phyloP scores from a whole-genome alignment of 169 alveolate species.

The Prorocentrum cordatum region DNA sequence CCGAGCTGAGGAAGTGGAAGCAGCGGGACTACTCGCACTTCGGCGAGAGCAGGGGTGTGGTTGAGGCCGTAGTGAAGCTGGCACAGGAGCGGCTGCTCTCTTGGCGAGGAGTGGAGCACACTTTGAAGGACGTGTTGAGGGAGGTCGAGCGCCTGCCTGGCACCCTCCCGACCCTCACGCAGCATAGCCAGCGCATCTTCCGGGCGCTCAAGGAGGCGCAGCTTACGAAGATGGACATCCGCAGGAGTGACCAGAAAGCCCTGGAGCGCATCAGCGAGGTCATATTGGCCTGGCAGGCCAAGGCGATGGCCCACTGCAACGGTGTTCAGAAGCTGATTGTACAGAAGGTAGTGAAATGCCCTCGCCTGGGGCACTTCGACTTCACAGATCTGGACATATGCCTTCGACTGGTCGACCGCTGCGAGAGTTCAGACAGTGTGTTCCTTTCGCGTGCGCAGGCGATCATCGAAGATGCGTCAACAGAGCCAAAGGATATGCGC shows the following conservation, averaged over 20 bases:
- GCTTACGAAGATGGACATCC: not conserved
- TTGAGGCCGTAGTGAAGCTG: too few relatives aligned
- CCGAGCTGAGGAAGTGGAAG: not conserved
- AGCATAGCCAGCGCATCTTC: not conserved
- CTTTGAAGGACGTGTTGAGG: too few relatives aligned
- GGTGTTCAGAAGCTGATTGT: too few relatives aligned
- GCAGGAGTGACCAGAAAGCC: not conserved
- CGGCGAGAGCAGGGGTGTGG: too few relatives aligned
- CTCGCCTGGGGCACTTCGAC: not conserved
- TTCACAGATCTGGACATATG: not conserved
- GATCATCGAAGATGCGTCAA: not conserved
- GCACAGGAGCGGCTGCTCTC: too few relatives aligned
- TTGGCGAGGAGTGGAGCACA: too few relatives aligned
- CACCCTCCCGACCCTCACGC: not conserved
- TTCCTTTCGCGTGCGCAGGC: not conserved
- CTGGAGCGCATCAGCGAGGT: not conserved
- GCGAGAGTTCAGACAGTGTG: not conserved
- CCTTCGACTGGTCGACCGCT: not conserved
- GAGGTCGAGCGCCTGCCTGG: not conserved
- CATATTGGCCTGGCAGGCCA: not conserved
- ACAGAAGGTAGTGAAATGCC: too few relatives aligned
- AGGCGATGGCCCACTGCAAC: too few relatives aligned
- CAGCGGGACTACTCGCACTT: too few relatives aligned
- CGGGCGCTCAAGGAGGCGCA: not conserved
- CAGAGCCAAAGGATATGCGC: not conserved